Evolutionary conservation across 495 filamentous ascomycete genomes (phyloP), one percentile per base, ranked within the genome.

Genomic region (Penicillium soppii): DNA sequence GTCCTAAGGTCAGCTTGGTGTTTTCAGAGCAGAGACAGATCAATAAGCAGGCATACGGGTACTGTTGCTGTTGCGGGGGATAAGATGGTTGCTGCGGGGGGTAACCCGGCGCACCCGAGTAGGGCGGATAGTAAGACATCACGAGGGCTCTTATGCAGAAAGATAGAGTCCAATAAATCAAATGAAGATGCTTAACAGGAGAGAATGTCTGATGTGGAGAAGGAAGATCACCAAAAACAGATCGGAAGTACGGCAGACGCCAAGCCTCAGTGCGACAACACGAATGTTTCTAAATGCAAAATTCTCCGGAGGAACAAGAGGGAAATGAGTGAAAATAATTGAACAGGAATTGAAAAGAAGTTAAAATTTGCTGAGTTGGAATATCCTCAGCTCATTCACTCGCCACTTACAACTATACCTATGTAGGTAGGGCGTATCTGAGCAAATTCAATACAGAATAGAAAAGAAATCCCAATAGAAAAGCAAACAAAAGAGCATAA

Each of bases 41-140:
- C 42, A 40, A 37, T 39, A 53, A 53, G 53, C 63, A 69, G 64
- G 66, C 67, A 52, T 70, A 67, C 52, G 66, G 56, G 47, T 75
- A 69, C 38, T 69, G 68, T 37, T 65, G 71, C 36, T 64, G 69
- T 37, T 65, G 71, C 53, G 62, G 62, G 51, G 59, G 59, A 43
- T 60, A 63, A 37, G 52, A 37, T 25, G 54, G 69, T 53, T 78
- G 73, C 45, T 64, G 75, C 52, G 76, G 75, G 57, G 75, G 76
- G 56, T 81, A 80, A 33, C 73, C 74, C 54, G 76, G 73, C 37
- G 65, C 56, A 37, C 72, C 74, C 36, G 64, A 65, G 50, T 75
- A 74, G 27, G 75, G 71, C 26, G 75, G 76, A 51, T 79, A 81
- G 53, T 76, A 80, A 48, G 78, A 81, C 78, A 81, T 81, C 49